Percentiles rank a stretch among this genome's conserved stretches.
These are phyloP conservation scores for Platanthera guangdongensis DNA, from an alignment of 106 monocot genomes.

Conservation along the genomic window DNA sequence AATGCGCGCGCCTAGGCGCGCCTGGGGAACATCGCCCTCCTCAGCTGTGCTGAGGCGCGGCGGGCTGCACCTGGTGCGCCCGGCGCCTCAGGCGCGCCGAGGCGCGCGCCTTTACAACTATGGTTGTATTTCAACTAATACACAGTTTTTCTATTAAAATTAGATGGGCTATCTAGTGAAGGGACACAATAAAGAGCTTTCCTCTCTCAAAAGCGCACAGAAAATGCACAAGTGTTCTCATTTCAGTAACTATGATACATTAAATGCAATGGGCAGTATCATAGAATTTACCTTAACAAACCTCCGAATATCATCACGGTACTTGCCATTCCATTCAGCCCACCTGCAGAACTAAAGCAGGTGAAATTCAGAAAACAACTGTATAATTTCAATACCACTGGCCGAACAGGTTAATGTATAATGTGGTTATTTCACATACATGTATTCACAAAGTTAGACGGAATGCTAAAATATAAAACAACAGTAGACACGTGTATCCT, in stretches of 20 bases:
- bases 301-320: constrained; percentile 89
- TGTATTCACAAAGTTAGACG: neutral
- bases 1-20: too few relatives aligned
- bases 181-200: too few relatives aligned
- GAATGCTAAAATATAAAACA: neutral
- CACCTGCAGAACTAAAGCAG: constrained; percentile 48
- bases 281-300: constrained; percentile 70
- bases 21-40: too few relatives aligned
- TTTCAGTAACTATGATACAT: constrained; percentile 4
- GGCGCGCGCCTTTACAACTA: too few relatives aligned
- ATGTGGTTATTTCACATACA: neutral
- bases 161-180: too few relatives aligned
- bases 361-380: neutral
- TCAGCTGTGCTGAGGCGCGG: too few relatives aligned
- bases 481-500: neutral
- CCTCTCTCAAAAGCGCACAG: too few relatives aligned
- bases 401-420: neutral
- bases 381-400: neutral
- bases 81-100: too few relatives aligned
- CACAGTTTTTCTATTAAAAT: too few relatives aligned
- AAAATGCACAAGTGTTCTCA: neutral
- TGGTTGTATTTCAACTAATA: too few relatives aligned
- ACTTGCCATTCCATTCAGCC: constrained; percentile 99
- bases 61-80: too few relatives aligned
- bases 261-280: constrained; percentile 6